Conservation (phyloP, 345 rosid species). For the Ceriops zippeliana region DNA sequence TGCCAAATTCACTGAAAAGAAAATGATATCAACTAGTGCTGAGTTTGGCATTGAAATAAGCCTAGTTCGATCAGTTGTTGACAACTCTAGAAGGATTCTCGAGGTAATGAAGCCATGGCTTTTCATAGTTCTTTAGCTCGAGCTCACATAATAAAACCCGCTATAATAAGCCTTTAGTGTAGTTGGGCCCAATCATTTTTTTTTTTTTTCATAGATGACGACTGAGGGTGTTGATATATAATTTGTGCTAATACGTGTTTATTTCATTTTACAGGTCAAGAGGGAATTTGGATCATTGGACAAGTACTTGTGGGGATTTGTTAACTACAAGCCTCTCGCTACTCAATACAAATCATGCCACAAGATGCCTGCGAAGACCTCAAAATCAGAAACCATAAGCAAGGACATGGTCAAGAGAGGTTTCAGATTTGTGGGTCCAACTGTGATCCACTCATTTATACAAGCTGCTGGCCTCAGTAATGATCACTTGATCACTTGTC, state of each 20-base stretch:
- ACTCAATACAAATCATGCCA: constrained; percentile 47
- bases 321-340: constrained; percentile 42
- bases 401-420: constrained; percentile 69
- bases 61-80: constrained; percentile 53
- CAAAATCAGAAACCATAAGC: constrained; percentile 63
- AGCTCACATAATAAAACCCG: too few relatives aligned
- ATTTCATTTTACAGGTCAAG: constrained; percentile 34
- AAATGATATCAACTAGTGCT: constrained; percentile 37
- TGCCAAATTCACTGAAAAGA: constrained; percentile 46
- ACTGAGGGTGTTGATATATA: too few relatives aligned
- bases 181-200: too few relatives aligned
- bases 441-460: constrained; percentile 60
- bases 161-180: too few relatives aligned
- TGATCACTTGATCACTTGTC: constrained; percentile 59
- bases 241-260: not conserved
- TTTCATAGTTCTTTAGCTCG: too few relatives aligned
- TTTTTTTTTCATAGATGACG: too few relatives aligned
- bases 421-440: constrained; percentile 60
- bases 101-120: constrained; percentile 27
- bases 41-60: constrained; percentile 46
- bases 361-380: constrained; percentile 61
- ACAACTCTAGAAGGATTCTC: constrained; percentile 51
- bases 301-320: constrained; percentile 60
- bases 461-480: constrained; percentile 66
- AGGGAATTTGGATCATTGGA: constrained; percentile 51